A percentile compares a stretch with the other conserved stretches of the same genome.
Conservation (phyloP, 768 basidiomycete genomes). For the Trametes meyenii region DNA sequence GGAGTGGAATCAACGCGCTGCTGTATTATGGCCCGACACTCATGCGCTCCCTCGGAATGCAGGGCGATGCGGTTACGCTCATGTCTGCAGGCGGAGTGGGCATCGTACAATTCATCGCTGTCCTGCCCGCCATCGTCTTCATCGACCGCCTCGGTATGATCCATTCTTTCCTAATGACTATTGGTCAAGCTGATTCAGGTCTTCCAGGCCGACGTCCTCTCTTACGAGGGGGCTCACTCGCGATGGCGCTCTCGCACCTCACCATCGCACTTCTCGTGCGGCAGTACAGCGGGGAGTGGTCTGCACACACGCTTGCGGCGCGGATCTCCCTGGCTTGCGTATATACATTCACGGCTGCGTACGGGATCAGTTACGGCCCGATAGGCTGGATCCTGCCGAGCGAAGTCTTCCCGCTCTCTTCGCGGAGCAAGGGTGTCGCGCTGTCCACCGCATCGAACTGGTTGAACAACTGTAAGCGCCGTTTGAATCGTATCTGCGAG, state of each 20-base stretch:
- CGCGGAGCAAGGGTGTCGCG: slow-evolving; percentile 82
- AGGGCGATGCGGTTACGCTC: slow-evolving; percentile 59
- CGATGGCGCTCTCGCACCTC: slow-evolving; percentile 69
- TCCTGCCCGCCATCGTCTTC: slow-evolving; percentile 69
- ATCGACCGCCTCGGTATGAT: slow-evolving; percentile 62
- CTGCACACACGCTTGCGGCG: slow-evolving; percentile 55
- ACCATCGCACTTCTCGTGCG: slow-evolving; percentile 65
- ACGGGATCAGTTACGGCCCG: slow-evolving; percentile 78
- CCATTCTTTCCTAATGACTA: not conserved
- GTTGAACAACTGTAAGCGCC: slow-evolving; percentile 67
- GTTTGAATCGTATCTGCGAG: not conserved
- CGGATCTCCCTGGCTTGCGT: slow-evolving; percentile 75
- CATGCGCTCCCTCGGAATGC: slow-evolving; percentile 63
- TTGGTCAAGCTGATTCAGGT: not conserved
- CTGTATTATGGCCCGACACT: slow-evolving; percentile 82
- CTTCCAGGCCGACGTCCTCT: slow-evolving; percentile 63
- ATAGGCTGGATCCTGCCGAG: slow-evolving; percentile 84
- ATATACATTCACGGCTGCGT: slow-evolving; percentile 76
- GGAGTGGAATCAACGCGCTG: slow-evolving; percentile 86
- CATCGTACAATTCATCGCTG: slow-evolving; percentile 76
- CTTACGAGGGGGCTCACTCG: slow-evolving; percentile 60
- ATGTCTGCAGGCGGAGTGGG: slow-evolving; percentile 80
- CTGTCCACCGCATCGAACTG: slow-evolving; percentile 86
- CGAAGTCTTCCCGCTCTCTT: slow-evolving; percentile 80
- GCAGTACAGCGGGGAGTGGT: slow-evolving; percentile 59